Base-by-base conservation (phyloP, 2,329 filamentous ascomycete genomes). In the Lachnellula willkommii region DNA sequence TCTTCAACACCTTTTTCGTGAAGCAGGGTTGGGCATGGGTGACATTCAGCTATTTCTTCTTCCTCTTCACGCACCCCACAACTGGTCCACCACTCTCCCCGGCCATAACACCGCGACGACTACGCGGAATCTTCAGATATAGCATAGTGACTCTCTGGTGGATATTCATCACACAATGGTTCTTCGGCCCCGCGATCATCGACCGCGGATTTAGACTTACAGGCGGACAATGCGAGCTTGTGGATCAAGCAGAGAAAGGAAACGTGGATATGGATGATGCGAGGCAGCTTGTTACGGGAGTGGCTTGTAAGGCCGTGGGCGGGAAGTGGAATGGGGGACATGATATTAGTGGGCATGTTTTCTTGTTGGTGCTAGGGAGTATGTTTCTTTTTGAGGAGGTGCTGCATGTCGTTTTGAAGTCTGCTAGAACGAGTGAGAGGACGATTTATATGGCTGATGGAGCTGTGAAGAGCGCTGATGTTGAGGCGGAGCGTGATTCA, bases 11-110 rank as follows among this genome's bases (percentile, higher is more conserved):
- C 47, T 81, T 91, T 66, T 99, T 97, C 69, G 94, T 99, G 67
- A 99, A 99, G 78, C 79, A 89, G 53, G 93, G 93, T 59, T 99
- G 94, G 94, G 81, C 86, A 50, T 99, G 94, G 94, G 85, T 90
- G 32, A 91, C 89, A 0, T 69, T 82, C 9, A 86, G 89, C 0
- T 92, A 96, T 66, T 72, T 81, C 36, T 71, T 82, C 15, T 90
- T 96, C 59, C 71, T 89, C 6, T 71, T 85, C 43, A 85, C 84
- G 24, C 88, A 95, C 68, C 83, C 87, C 1, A 74, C 75, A 24
- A 75, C 77, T 22, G 78, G 67, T 62, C 75, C 68, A 60, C 79
- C 70, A 37, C 60, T 65, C n/a, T 56, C 70, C 37, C 59, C 69
- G 5, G 66, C 72, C 2, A 54, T 77, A 60, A 77, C 74, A 59